Evolutionary conservation across 2,329 filamentous ascomycete species (phyloP).

Genomic region (Aureobasidium subglaciale): DNA sequence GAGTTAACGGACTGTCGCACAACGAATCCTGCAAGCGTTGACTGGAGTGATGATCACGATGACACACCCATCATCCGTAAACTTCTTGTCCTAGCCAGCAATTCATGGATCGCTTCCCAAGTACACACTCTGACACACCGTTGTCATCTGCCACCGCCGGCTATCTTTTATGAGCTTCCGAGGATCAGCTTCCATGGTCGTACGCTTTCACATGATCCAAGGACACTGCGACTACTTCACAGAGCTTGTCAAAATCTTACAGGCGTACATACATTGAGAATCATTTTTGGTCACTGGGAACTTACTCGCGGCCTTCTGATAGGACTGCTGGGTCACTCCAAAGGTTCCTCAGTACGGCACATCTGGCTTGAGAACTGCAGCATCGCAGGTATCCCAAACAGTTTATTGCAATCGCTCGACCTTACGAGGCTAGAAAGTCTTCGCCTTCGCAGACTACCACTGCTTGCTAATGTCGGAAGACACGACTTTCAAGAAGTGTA

Average conservation of each 20-base stretch:
- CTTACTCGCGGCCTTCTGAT: slow-evolving; percentile 34
- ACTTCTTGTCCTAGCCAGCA: slow-evolving; percentile 35
- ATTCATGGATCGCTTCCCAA: slow-evolving; percentile 34
- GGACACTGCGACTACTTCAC: slow-evolving; percentile 33
- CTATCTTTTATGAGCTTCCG: slow-evolving; percentile 39
- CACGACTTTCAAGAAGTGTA: slow-evolving; percentile 19
- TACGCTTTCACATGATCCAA: slow-evolving; percentile 34
- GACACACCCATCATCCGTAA: slow-evolving; percentile 39
- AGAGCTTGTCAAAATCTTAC: slow-evolving; percentile 35
- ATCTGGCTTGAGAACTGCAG: slow-evolving; percentile 42
- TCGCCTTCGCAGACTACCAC: slow-evolving; percentile 35
- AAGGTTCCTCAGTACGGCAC: slow-evolving; percentile 28
- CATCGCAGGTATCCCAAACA: slow-evolving; percentile 25
- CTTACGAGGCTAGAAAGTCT: slow-evolving; percentile 34
- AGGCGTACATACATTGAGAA: slow-evolving; percentile 38
- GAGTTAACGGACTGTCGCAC: slow-evolving; percentile 35
- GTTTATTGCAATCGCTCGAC: slow-evolving; percentile 19
- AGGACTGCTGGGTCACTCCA: slow-evolving; percentile 32
- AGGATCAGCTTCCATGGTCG: slow-evolving; percentile 32
- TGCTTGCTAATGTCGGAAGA: slow-evolving; percentile 19
- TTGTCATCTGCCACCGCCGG: slow-evolving; percentile 40
- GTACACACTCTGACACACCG: slow-evolving; percentile 39
- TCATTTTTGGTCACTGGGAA: slow-evolving; percentile 38
- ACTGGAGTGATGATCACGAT: slow-evolving; percentile 29
- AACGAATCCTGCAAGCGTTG: slow-evolving; percentile 18